Base-by-base conservation (phyloP, 1,139 yeast species). In the Lodderomyces parapsilosis region DNA sequence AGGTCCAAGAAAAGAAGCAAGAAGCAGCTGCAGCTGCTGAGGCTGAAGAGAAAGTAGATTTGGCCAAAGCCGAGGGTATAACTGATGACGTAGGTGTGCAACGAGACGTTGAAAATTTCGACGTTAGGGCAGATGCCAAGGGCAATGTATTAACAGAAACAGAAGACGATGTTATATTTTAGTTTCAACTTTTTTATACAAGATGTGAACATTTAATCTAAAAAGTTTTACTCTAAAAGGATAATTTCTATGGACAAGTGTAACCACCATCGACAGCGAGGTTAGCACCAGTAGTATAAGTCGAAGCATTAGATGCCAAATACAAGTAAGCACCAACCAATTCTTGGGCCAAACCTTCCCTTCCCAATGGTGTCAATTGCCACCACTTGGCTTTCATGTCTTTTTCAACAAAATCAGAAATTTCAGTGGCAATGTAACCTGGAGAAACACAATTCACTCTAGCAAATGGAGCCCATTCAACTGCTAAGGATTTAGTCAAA, bases 1-100 rank as follows among this genome's bases (percentile, higher is more conserved):
- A 93, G 67, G 97, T 93, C 43, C 97, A 93, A 68, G 94, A 90
- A 62, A 91, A 90, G 84, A 93, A 93, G 66, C 96, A 90, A 66
- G 78, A 81, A 48, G 89, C 85, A 35, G 75, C 76, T 22, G 91
- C 86, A 2, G 76, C 73, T 4, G 76, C 74, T n/a, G 91, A 83
- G 48, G 71, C 72, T 13, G 85, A 78, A 53, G 76, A 68, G 39
- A 56, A 55, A 49, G 57, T 53, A 40, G 48, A 37, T 13, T 47
- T 42, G 22, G 49, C 39, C 22, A 49, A 43, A 57, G 63, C 62
- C 46, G 47, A 53, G 39, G 54, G 54, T 41, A 41, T 56, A 45
- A 49, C 62, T 35, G 49, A 55, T 27, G 58, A 52, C 31, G 44
- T 43, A 33, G 51, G 49, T 13, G 43, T 58, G 41, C 55, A 56